Percentiles rank a stretch among this genome's conserved stretches.
These are phyloP conservation scores for Globisporangium orthogonon DNA, from an alignment of 352 stramenopile species.

Conservation along the genomic window DNA sequence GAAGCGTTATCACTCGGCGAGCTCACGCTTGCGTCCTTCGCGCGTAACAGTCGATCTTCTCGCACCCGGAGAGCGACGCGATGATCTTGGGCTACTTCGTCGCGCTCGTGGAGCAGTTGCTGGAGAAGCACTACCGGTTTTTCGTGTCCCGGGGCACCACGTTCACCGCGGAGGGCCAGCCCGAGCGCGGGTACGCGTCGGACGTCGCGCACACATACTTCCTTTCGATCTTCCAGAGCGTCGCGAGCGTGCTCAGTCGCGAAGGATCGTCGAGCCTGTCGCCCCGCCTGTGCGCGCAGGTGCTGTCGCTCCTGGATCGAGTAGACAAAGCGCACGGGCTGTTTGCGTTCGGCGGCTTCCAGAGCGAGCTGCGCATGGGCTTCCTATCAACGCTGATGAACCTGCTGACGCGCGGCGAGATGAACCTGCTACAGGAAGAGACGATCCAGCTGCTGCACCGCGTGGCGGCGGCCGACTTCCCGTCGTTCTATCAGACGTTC, in stretches of 20 bases:
- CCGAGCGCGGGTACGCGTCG: conserved; percentile 51
- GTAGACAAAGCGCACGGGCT: conserved; percentile 59
- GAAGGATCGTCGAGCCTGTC: conserved; percentile 44
- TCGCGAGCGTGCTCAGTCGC: conserved; percentile 53
- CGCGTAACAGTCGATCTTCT: conserved; percentile 50
- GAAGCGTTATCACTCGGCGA: neutral
- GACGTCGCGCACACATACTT: conserved; percentile 72
- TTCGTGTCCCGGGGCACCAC: conserved; percentile 51
- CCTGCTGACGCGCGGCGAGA: conserved; percentile 65
- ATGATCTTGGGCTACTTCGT: conserved; percentile 69
- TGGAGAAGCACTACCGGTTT: conserved; percentile 80
- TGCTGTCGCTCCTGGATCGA: conserved; percentile 57
- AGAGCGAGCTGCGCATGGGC: conserved; percentile 61
- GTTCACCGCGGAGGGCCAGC: conserved; percentile 39
- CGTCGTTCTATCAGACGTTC: conserved; percentile 72
- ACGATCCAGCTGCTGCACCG: conserved; percentile 62
- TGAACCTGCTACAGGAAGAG: conserved; percentile 78
- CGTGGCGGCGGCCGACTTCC: conserved; percentile 65
- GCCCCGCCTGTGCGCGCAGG: conserved; percentile 62
- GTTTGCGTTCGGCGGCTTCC: conserved; percentile 71
- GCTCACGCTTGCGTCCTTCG: neutral
- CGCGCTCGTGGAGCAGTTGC: conserved; percentile 58
- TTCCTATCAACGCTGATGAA: conserved; percentile 78
- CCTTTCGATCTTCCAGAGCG: conserved; percentile 67
- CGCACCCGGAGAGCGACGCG: conserved; percentile 58